These are phyloP conservation scores for Crithidia bombi DNA, from an alignment of 208 protist species.

Conservation along the genomic window DNA sequence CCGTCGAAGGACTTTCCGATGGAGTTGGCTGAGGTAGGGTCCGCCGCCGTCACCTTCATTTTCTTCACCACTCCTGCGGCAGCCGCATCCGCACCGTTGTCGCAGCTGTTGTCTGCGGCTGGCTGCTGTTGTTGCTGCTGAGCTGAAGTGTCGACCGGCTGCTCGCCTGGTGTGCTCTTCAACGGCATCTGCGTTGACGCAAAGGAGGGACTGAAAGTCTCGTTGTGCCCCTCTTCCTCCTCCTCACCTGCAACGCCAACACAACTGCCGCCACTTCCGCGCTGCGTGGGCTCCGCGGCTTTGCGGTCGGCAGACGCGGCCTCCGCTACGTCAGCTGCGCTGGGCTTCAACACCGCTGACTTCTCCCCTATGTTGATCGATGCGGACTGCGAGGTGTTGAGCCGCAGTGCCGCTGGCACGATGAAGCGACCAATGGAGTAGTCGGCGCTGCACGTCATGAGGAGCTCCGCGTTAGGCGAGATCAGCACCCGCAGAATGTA, in stretches of 20 bases:
- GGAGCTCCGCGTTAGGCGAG: constrained; percentile 57
- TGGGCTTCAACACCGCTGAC: background rate
- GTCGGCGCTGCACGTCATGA: constrained; percentile 85
- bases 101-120: background rate
- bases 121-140: constrained; percentile 7
- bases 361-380: background rate
- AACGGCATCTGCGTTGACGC: constrained; percentile 27
- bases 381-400: background rate
- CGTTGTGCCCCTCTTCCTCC: constrained; percentile 16
- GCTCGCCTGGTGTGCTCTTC: constrained; percentile 1
- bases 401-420: constrained; percentile 51
- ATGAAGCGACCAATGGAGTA: constrained; percentile 82
- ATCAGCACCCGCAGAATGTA: constrained; percentile 89
- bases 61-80: background rate
- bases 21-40: constrained; percentile 14
- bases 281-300: too few relatives aligned
- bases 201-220: constrained; percentile 21
- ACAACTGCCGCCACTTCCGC: background rate
- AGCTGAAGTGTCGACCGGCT: background rate
- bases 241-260: constrained; percentile 1
- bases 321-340: background rate
- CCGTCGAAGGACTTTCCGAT: constrained; percentile 20
- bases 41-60: constrained; percentile 1
- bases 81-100: background rate
- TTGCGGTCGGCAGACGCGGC: background rate